Base-by-base conservation (phyloP, 2,329 filamentous ascomycete genomes). In the Plenodomus tracheiphilus region DNA sequence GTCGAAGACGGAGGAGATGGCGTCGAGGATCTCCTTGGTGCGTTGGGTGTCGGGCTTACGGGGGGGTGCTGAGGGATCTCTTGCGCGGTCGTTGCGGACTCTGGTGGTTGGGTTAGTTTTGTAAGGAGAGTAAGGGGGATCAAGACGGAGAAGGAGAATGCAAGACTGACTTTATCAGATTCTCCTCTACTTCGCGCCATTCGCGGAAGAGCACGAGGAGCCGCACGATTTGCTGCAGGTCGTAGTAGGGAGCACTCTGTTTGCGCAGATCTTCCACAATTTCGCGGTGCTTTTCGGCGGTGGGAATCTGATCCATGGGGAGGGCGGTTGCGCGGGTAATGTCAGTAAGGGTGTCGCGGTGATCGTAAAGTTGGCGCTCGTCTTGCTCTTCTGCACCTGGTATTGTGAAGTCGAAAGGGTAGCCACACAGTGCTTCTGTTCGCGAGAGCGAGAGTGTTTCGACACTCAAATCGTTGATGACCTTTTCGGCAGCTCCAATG, bases 401-500 rank as follows among this genome's bases (percentile, higher is more conserved):
- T 7, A 48, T 53, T 8, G 54, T 69, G 48, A 72, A 61, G 48
- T 72, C 65, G 41, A 72, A 70, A 6, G 64, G 55, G 44, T 70
- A 74, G 61, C 46, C 75, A 70, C 39, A 81, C 36, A 52, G 75
- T 49, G 49, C 72, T 60, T 57, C 66, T 2, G 76, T 75, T 50
- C 77, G 76, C 9, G 67, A 62, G 11, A 66, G 58, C 8, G 75
- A 74, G 25, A 74, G 73, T n/a, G 74, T 70, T 9, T 78, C 74
- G 49, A 81, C 74, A 2, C 75, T 74, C 51, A 85, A 75, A 41
- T 78, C 77, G 25, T 73, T 68, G 22, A 78, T 74, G 35, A 87
- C 73, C 54, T 76, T 75, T 41, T 80, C 74, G 43, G 84, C 83
- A 41, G 83, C 83, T 25, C 75, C 73, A 39, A 86, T 73, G 50